phyloP scores from a whole-genome alignment of 108 stramenopile genomes.

The Nannochloropsis oceanica region DNA sequence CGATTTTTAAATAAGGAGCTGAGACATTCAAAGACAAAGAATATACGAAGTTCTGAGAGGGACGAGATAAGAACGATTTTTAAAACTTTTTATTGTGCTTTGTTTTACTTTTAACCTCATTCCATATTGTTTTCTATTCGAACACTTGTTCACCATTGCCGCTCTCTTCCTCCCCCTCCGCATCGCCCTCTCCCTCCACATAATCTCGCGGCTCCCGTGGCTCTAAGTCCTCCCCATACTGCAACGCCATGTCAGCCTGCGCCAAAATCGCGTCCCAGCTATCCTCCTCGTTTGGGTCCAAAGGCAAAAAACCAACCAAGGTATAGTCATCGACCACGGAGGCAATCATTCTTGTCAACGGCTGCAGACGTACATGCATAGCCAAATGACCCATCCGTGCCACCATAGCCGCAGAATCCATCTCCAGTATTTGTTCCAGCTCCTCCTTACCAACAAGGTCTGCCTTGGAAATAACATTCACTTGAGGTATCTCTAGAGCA shows the following conservation, averaged over 20 bases:
- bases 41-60: no score
- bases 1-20: no score
- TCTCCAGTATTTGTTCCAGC: conserved; percentile 35
- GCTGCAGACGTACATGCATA: not conserved
- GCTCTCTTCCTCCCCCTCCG: not conserved
- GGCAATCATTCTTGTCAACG: conserved; percentile 54
- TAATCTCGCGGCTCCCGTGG: not conserved
- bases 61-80: no score
- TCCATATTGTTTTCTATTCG: not conserved
- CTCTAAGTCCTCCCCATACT: conserved; percentile 83
- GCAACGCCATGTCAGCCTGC: conserved; percentile 65
- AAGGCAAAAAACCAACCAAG: conserved; percentile 73
- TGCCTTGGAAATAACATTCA: conserved; percentile 80
- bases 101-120: no score
- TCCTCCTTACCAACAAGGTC: conserved; percentile 60
- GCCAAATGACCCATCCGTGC: not conserved
- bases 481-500: conserved; percentile 66
- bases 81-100: no score
- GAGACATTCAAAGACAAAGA: no score
- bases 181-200: not conserved
- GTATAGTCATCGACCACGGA: conserved; percentile 71
- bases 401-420: not conserved
- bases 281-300: conserved; percentile 76
- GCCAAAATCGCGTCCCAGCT: conserved; percentile 54
- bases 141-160: not conserved